Percentiles rank a stretch among this genome's conserved stretches.
These are phyloP conservation scores for Picochlorum sp. DNA, from an alignment of 139 green algal species.

Conservation along the genomic window DNA sequence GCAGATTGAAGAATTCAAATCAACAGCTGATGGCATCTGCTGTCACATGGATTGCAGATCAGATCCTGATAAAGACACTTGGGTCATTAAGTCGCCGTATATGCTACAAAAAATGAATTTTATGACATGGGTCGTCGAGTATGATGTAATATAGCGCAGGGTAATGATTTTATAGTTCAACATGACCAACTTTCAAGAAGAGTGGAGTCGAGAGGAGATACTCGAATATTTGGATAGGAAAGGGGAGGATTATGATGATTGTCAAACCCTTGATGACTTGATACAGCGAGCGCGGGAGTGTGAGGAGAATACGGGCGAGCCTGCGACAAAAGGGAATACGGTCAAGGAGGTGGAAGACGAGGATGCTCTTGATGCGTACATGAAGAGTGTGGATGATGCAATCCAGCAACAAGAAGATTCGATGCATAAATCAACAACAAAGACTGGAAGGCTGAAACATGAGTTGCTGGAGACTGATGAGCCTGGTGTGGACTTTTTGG, in stretches of 20 bases:
- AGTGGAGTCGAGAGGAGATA: conserved; percentile 46
- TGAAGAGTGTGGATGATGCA: conserved; percentile 56
- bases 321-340: conserved; percentile 17
- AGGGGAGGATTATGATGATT: conserved; percentile 70
- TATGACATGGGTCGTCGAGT: too few relatives aligned
- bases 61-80: too few relatives aligned
- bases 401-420: conserved; percentile 25
- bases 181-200: too few relatives aligned
- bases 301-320: conserved; percentile 52
- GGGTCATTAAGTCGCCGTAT: too few relatives aligned
- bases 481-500: conserved; percentile 40
- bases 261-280: conserved; percentile 8
- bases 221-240: conserved; percentile 61
- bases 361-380: conserved; percentile 80
- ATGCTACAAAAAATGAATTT: too few relatives aligned
- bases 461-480: conserved; percentile 34
- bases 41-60: too few relatives aligned
- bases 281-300: conserved; percentile 48
- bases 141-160: too few relatives aligned
- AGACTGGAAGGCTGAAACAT: conserved; percentile 12
- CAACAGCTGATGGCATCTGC: too few relatives aligned
- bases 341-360: not conserved
- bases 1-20: too few relatives aligned
- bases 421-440: conserved; percentile 4
- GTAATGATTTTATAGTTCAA: too few relatives aligned